Percentiles rank a stretch among this genome's conserved stretches.
Evolutionary conservation across 179 eudicot species (phyloP).

Genomic region (Beta macrorhiza): DNA sequence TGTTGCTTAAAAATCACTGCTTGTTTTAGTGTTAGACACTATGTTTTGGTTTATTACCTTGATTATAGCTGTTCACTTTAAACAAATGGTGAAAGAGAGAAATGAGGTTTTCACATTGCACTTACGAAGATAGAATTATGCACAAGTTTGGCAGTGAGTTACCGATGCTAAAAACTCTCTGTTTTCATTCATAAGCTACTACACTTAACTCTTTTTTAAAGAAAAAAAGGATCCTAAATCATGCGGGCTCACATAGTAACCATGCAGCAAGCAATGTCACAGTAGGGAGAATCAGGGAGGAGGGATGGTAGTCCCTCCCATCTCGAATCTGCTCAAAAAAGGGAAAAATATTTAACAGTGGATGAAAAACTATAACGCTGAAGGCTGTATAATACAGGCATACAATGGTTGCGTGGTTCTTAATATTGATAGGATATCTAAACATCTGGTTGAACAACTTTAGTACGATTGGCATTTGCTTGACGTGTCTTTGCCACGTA

Average conservation of each 20-base stretch:
- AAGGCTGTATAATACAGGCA: slow-evolving; percentile 6
- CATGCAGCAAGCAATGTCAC: background rate
- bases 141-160: background rate
- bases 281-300: background rate
- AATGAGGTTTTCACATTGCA: too few relatives aligned
- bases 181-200: background rate
- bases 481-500: slow-evolving; percentile 41
- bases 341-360: background rate
- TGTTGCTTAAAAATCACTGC: too few relatives aligned
- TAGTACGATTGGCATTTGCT: slow-evolving; percentile 30
- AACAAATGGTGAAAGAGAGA: too few relatives aligned
- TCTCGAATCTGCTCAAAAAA: background rate
- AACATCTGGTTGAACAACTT: slow-evolving; percentile 25
- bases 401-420: too few relatives aligned
- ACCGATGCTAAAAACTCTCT: background rate
- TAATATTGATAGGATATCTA: background rate
- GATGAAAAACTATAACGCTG: background rate
- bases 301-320: background rate
- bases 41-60: too few relatives aligned
- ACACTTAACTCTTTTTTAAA: background rate
- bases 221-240: background rate
- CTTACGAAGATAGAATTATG: background rate
- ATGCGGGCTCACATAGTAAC: background rate
- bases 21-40: too few relatives aligned
- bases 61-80: too few relatives aligned